phyloP scores from a whole-genome alignment of 129 eudicot genomes.

The Artemisia tridentata region DNA sequence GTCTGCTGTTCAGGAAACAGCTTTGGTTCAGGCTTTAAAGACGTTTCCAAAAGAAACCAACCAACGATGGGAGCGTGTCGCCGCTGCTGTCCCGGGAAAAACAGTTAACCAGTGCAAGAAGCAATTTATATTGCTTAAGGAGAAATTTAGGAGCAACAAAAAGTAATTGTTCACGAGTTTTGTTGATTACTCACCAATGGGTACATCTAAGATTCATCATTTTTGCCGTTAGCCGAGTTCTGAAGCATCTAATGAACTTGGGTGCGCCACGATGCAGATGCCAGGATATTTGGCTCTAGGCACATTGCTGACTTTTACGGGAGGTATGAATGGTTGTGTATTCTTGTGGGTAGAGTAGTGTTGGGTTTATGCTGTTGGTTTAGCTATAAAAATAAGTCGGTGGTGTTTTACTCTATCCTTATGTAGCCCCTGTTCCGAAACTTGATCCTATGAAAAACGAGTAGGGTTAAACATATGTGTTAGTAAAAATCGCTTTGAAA shows the following conservation, averaged over 20 bases:
- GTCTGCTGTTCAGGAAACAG: constrained; percentile 90
- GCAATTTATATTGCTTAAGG: constrained; percentile 71
- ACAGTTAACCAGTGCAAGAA: constrained; percentile 86
- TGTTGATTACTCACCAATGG: constrained; percentile 1
- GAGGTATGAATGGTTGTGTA: constrained; percentile 22
- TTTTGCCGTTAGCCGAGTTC: constrained; percentile 24
- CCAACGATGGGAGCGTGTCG: constrained; percentile 97
- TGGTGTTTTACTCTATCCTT: not conserved
- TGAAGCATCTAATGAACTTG: constrained; percentile 22
- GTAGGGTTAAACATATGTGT: constrained; percentile 13
- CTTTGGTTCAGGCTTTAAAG: constrained; percentile 86
- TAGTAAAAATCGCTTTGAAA: not conserved
- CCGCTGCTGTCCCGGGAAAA: constrained; percentile 95
- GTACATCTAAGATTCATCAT: constrained; percentile 14
- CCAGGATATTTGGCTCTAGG: not conserved
- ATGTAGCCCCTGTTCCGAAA: not conserved
- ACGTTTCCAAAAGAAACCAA: constrained; percentile 81
- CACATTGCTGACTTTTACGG: not conserved
- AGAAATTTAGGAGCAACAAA: constrained; percentile 84
- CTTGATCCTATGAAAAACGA: constrained; percentile 7
- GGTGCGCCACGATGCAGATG: not conserved
- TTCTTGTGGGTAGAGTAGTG: constrained; percentile 23
- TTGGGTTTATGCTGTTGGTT: constrained; percentile 20
- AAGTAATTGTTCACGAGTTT: constrained; percentile 21
- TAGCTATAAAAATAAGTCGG: constrained; percentile 16